Percentiles rank a stretch among this genome's conserved stretches.
These are phyloP conservation scores for Penicillium egyptiacum DNA, from an alignment of 495 filamentous ascomycete species.

Conservation along the genomic window DNA sequence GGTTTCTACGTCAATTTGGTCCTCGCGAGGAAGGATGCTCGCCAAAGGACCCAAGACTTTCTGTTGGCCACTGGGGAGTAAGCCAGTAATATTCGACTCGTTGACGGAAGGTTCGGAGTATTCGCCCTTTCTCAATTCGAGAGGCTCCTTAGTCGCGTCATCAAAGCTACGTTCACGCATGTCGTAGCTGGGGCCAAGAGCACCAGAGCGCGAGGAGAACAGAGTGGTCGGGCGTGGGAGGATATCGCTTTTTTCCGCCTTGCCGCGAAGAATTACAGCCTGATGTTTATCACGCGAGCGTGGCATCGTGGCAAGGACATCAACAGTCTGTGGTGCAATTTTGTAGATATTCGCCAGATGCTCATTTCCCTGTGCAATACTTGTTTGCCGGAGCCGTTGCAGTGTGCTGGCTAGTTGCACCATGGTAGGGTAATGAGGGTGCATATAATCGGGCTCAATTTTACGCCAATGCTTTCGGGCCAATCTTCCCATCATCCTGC, in stretches of 20 bases:
- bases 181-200: background rate
- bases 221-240: slow-evolving; percentile 1
- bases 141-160: background rate
- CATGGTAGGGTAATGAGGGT: slow-evolving; percentile 55
- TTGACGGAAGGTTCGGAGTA: background rate
- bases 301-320: slow-evolving; percentile 56
- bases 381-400: slow-evolving; percentile 40
- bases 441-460: slow-evolving; percentile 40
- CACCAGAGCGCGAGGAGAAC: slow-evolving; percentile 12
- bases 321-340: slow-evolving; percentile 51
- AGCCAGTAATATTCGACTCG: background rate
- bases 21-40: slow-evolving; percentile 6
- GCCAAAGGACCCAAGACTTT: background rate
- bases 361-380: slow-evolving; percentile 30
- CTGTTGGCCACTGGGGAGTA: background rate
- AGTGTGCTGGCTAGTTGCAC: slow-evolving; percentile 53
- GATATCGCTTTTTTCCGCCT: slow-evolving; percentile 17
- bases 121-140: background rate
- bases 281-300: slow-evolving; percentile 43
- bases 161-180: background rate
- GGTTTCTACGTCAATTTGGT: slow-evolving; percentile 14
- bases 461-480: slow-evolving; percentile 37
- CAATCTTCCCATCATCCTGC: slow-evolving; percentile 31
- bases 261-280: slow-evolving; percentile 36
- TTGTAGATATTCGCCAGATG: slow-evolving; percentile 35